Evolutionary conservation across 345 rosid species (phyloP).

Genomic region (Gossypium sturtianum): DNA sequence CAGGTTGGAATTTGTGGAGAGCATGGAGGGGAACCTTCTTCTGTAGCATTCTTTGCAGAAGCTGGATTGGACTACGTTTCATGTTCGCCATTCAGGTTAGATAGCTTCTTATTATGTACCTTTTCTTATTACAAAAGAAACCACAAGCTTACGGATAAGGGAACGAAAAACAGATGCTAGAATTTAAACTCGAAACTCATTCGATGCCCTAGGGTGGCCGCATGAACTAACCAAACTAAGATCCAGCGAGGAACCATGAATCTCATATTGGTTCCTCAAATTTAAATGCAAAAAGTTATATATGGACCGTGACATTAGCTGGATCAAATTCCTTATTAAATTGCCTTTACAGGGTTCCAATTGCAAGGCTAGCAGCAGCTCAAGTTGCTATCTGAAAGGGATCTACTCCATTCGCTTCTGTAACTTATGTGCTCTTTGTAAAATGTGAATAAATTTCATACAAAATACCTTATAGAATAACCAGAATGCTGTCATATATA

Average conservation of each 20-base stretch:
- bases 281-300: no score
- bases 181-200: neutral
- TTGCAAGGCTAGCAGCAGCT: slow-evolving; percentile 16
- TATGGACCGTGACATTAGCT: neutral
- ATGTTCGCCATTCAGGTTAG: slow-evolving; percentile 94
- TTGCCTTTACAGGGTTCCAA: slow-evolving; percentile 9
- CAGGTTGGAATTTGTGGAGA: slow-evolving; percentile 94
- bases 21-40: slow-evolving; percentile 95
- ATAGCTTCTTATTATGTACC: neutral
- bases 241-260: neutral
- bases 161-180: neutral
- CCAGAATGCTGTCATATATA: neutral
- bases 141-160: neutral
- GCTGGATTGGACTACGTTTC: slow-evolving; percentile 95
- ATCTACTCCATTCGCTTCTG: neutral
- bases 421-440: neutral
- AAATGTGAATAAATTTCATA: neutral
- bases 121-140: neutral
- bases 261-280: no score
- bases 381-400: slow-evolving; percentile 7
- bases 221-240: neutral
- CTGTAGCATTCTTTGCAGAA: slow-evolving; percentile 82
- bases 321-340: neutral
- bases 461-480: slow-evolving; percentile 3
- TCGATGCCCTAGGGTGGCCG: neutral